A percentile compares a stretch with the other conserved stretches of the same genome.
Conservation (phyloP, 1,284 basidiomycete species). For the Leccinum solheimii region DNA sequence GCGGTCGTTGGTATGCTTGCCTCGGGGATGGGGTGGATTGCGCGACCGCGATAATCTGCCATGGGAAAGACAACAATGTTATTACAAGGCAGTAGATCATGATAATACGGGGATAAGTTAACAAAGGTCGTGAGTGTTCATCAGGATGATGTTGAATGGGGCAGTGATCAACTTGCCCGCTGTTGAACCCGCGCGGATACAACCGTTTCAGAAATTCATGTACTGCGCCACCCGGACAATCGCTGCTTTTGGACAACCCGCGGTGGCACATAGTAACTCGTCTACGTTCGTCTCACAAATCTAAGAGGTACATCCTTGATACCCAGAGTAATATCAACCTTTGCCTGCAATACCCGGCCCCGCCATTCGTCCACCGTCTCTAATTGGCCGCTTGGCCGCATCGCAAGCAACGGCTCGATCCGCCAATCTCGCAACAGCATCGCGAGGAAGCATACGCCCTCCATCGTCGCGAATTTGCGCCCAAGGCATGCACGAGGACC, state of each 20-base stretch:
- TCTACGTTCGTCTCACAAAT: slow-evolving; percentile 33
- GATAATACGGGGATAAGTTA: slow-evolving; percentile 21
- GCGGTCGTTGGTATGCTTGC: slow-evolving; percentile 6
- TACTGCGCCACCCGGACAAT: neutral
- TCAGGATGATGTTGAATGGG: slow-evolving; percentile 7
- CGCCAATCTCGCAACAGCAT: slow-evolving; percentile 52
- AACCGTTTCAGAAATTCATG: no score
- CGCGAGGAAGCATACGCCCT: slow-evolving; percentile 52
- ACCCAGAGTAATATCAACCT: slow-evolving; percentile 41
- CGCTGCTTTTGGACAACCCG: slow-evolving; percentile 16
- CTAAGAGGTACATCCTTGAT: slow-evolving; percentile 43
- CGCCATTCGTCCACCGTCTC: slow-evolving; percentile 48
- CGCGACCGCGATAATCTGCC: slow-evolving; percentile 15
- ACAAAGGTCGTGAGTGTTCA: slow-evolving; percentile 22
- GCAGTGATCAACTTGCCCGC: neutral
- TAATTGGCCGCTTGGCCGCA: slow-evolving; percentile 3
- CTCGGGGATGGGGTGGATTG: slow-evolving; percentile 25
- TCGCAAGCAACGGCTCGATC: slow-evolving; percentile 43
- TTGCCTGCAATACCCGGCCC: slow-evolving; percentile 44
- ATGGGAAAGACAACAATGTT: slow-evolving; percentile 16
- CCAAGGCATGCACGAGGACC: slow-evolving; percentile 58
- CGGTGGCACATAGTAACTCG: no score
- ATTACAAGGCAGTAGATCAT: slow-evolving; percentile 2
- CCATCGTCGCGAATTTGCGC: slow-evolving; percentile 52
- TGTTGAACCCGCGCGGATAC: slow-evolving; percentile 9